These are phyloP conservation scores for Hura crepitans DNA, from an alignment of 441 rosid species.

Conservation along the genomic window DNA sequence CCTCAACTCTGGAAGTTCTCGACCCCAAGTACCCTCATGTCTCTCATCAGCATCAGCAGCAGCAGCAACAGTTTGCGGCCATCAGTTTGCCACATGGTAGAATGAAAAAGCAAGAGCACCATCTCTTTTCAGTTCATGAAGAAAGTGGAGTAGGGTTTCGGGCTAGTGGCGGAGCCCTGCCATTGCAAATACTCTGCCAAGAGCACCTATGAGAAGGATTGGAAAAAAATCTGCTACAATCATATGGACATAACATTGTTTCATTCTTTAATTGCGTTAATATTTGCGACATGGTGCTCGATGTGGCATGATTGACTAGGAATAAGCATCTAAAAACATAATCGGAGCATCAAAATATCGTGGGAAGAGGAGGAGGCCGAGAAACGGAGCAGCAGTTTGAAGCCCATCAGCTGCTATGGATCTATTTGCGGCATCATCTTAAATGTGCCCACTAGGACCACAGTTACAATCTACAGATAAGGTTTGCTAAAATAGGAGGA, in stretches of 20 bases:
- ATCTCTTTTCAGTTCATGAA: slow-evolving; percentile 41
- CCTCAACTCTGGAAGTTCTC: slow-evolving; percentile 30
- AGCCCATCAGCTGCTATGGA: not conserved
- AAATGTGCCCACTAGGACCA: not conserved
- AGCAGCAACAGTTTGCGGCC: slow-evolving; percentile 45
- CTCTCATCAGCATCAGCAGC: slow-evolving; percentile 50
- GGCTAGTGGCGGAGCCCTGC: slow-evolving; percentile 39
- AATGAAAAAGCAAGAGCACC: slow-evolving; percentile 50
- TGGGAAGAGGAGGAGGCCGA: not conserved
- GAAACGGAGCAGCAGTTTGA: not conserved
- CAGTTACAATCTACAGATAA: not conserved
- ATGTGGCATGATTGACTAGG: not conserved
- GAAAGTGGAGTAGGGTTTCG: slow-evolving; percentile 37
- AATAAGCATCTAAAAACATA: not conserved
- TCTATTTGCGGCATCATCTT: not conserved
- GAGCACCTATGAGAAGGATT: slow-evolving; percentile 33
- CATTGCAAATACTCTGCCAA: slow-evolving; percentile 63
- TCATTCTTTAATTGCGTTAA: slow-evolving; percentile 19
- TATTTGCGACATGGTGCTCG: not conserved
- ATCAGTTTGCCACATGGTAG: slow-evolving; percentile 27
- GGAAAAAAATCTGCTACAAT: not conserved
- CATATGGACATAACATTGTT: slow-evolving; percentile 12
- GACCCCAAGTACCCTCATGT: slow-evolving; percentile 36
- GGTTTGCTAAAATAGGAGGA: not conserved
- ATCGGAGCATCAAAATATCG: not conserved